Percentiles rank a stretch among this genome's conserved stretches.
Conservation (phyloP, 352 stramenopile genomes). For the Stramenopiles sp. region DNA sequence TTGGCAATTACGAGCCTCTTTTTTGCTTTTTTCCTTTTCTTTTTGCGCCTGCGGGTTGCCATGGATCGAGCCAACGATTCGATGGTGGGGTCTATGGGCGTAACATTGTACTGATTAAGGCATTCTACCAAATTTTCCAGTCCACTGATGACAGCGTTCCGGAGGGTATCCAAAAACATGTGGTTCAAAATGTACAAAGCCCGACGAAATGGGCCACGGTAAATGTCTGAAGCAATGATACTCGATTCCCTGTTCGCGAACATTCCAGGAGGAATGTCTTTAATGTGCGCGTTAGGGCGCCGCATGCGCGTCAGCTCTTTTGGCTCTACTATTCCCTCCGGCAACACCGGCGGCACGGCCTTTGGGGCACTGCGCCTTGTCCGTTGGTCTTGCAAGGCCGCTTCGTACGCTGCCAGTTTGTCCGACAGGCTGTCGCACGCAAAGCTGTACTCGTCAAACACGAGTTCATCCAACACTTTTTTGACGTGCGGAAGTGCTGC, state of each 20-base stretch:
- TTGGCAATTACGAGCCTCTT: too few relatives aligned
- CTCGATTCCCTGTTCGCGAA: not conserved
- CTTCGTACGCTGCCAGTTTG: not conserved
- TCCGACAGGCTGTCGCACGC: not conserved
- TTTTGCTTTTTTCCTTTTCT: not conserved
- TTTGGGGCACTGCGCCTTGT: not conserved
- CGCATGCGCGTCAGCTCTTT: not conserved
- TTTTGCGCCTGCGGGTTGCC: not conserved
- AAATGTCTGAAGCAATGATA: not conserved
- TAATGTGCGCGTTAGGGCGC: not conserved
- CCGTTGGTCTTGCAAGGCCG: not conserved
- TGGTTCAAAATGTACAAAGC: not conserved
- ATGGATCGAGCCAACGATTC: not conserved
- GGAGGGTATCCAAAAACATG: not conserved
- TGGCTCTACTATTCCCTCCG: not conserved
- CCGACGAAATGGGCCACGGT: not conserved
- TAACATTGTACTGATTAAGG: not conserved
- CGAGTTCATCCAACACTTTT: not conserved
- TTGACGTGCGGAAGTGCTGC: not conserved
- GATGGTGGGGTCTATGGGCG: not conserved
- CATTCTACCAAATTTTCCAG: not conserved
- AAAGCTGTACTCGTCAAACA: not conserved
- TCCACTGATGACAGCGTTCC: not conserved
- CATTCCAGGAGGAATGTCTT: not conserved
- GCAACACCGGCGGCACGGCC: not conserved